Evolutionary conservation across 2,329 filamentous ascomycete species (phyloP), one percentile per base, ranked within the genome.

Genomic region (Pochonia chlamydosporia): DNA sequence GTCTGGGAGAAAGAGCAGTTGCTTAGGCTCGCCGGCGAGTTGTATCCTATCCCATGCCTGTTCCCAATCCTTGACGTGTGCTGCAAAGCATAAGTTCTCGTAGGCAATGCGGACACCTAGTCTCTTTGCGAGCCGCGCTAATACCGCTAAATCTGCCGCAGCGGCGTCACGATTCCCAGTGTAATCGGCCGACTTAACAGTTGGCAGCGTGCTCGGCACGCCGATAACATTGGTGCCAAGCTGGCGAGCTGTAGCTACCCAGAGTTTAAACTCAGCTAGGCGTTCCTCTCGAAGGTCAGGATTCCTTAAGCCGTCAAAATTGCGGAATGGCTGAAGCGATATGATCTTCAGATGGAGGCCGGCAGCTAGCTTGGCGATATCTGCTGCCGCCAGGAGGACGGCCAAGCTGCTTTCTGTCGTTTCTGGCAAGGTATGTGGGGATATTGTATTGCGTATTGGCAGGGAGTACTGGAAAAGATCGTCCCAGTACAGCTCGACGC

Each of bases 1-100:
- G 20, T 67, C 59, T 16, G 54, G 50, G 2, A 68, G 45, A 40
- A 59, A 56, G 10, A 49, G 49, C 18, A 48, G 48, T 26, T 28
- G 25, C 3, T 40, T 18, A 10, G 13, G 14, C 13, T 41, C 14
- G 39, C 28, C 42, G 25, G 51, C 31, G 5, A 37, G 35, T 18
- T 26, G 14, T n/a, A 57, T 43, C 1, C 49, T 40, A 14, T 50
- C 47, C 44, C 49, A 52, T 2, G 55, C 55, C 21, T 48, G 42
- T 9, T 51, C 13, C 55, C 50, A 57, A 26, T 44, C 52, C 16
- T 33, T 26, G 3, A 48, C 39, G 16, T 46, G 41, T 7, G 47
- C 44, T 3, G 44, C 50, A 44, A 56, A 56, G 43, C 54, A 58
- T 8, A 55, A 47, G 33, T 51, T 52, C 47, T 58, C 53, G 43